phyloP scores from a whole-genome alignment of 1,284 basidiomycete species.

The Tylopilus sp. region DNA sequence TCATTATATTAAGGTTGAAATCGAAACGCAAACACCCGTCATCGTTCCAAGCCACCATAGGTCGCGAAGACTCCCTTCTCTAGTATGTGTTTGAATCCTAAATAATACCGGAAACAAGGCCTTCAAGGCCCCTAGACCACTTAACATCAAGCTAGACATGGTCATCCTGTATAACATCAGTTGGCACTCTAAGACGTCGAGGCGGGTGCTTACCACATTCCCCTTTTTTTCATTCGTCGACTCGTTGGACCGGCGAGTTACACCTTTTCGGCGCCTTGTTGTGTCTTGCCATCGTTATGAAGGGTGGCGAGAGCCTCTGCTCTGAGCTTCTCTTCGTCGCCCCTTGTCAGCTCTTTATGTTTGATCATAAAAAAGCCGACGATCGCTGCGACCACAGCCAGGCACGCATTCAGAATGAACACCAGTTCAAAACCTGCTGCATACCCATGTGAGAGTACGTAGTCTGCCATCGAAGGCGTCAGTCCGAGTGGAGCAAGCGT shows the following conservation, averaged over 20 bases:
- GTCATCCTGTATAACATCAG: not conserved
- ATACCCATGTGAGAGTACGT: slow-evolving; percentile 53
- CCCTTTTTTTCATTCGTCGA: not conserved
- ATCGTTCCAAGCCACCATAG: not conserved
- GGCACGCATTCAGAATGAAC: slow-evolving; percentile 55
- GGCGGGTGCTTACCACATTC: not conserved
- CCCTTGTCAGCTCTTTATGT: slow-evolving; percentile 55
- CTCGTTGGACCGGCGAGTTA: not conserved
- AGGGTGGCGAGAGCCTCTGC: slow-evolving; percentile 32
- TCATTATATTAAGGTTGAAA: not conserved
- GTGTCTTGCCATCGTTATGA: not conserved
- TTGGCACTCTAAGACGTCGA: not conserved
- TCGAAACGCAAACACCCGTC: no score
- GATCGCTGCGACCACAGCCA: slow-evolving; percentile 48
- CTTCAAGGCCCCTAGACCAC: not conserved
- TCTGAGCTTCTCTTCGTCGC: slow-evolving; percentile 51
- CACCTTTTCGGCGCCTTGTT: slow-evolving; percentile 4
- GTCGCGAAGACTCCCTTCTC: not conserved
- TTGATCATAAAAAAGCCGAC: slow-evolving; percentile 56
- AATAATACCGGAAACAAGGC: not conserved
- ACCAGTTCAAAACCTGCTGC: slow-evolving; percentile 54
- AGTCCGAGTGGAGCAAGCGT: slow-evolving; percentile 36
- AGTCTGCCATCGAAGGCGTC: slow-evolving; percentile 36
- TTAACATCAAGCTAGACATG: not conserved
- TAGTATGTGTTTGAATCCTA: not conserved